phyloP scores from a whole-genome alignment of 2,329 filamentous ascomycete species.

The Cladosporium sp. region DNA sequence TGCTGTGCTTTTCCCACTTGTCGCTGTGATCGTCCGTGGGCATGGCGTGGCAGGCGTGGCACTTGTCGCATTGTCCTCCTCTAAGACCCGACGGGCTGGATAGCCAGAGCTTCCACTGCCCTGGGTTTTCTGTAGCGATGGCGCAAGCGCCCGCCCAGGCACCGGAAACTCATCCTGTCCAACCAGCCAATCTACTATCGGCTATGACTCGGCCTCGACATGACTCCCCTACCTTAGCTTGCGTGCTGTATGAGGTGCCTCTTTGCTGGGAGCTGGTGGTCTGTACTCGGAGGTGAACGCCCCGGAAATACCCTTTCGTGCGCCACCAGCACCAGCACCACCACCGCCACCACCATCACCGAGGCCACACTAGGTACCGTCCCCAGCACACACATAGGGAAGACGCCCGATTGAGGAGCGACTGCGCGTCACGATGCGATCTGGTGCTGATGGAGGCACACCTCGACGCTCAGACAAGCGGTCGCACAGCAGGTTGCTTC shows the following conservation, averaged over 20 bases:
- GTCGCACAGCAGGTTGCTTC: conserved; percentile 4
- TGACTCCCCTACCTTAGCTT: too few relatives aligned
- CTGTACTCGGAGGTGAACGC: too few relatives aligned
- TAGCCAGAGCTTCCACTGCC: conserved; percentile 2
- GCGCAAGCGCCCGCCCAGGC: neutral
- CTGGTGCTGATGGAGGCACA: neutral
- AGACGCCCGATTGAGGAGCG: neutral
- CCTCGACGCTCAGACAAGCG: neutral
- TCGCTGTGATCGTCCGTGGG: conserved; percentile 5
- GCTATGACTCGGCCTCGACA: too few relatives aligned
- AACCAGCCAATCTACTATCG: too few relatives aligned
- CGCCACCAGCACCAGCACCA: too few relatives aligned
- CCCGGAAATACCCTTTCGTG: too few relatives aligned
- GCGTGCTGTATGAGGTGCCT: too few relatives aligned
- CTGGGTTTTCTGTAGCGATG: neutral
- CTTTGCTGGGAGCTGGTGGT: too few relatives aligned
- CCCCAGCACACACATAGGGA: too few relatives aligned
- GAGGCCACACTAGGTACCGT: too few relatives aligned
- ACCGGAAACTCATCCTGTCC: neutral
- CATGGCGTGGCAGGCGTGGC: conserved; percentile 7
- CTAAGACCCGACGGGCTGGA: conserved; percentile 5
- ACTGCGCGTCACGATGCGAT: conserved; percentile 8
- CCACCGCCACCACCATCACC: too few relatives aligned
- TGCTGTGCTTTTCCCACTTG: neutral
- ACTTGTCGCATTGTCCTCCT: too few relatives aligned